Evolutionary conservation across 495 filamentous ascomycete genomes (phyloP).

Genomic region (Aspergillus ellipticus): DNA sequence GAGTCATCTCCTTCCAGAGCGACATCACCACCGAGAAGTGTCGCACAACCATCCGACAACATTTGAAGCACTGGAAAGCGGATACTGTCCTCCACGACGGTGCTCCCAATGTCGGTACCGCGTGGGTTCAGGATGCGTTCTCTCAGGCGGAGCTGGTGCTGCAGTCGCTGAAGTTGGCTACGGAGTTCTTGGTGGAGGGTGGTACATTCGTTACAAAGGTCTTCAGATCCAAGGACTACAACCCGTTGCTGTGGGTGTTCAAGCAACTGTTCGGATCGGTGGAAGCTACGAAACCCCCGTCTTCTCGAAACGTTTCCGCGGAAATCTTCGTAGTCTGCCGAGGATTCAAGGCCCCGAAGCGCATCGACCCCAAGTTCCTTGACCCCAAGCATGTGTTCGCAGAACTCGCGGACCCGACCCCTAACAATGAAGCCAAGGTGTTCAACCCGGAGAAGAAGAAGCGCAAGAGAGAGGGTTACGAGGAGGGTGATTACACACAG

Average conservation of each 20-base stretch:
- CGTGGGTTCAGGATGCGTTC: conserved; percentile 98
- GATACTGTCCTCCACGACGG: conserved; percentile 98
- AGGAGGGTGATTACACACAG: conserved; percentile 91
- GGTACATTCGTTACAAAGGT: conserved; percentile 98
- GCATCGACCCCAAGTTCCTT: conserved; percentile 86
- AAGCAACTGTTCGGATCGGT: conserved; percentile 94
- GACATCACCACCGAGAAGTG: conserved; percentile 99
- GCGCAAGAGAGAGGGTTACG: conserved; percentile 93
- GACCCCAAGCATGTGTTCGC: conserved; percentile 91
- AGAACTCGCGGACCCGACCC: conserved; percentile 81
- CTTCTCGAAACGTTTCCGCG: conserved; percentile 89
- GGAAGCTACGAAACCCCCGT: conserved; percentile 95
- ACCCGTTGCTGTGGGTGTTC: conserved; percentile 93
- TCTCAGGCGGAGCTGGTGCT: conserved; percentile 94
- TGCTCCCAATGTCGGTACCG: conserved; percentile 95
- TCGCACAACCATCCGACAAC: conserved; percentile 80
- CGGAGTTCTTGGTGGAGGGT: conserved; percentile 85
- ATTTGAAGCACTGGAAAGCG: conserved; percentile 96
- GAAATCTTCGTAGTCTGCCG: conserved; percentile 98
- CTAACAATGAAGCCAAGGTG: conserved; percentile 96
- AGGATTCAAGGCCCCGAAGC: conserved; percentile 90
- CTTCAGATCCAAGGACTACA: conserved; percentile 97
- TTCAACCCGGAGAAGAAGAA: conserved; percentile 98
- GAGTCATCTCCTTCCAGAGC: conserved; percentile 90
- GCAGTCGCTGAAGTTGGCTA: conserved; percentile 87